Evolutionary conservation across 106 monocot genomes (phyloP), one percentile per base, ranked within the genome.

Genomic region (Acanthochlamys bracteata): DNA sequence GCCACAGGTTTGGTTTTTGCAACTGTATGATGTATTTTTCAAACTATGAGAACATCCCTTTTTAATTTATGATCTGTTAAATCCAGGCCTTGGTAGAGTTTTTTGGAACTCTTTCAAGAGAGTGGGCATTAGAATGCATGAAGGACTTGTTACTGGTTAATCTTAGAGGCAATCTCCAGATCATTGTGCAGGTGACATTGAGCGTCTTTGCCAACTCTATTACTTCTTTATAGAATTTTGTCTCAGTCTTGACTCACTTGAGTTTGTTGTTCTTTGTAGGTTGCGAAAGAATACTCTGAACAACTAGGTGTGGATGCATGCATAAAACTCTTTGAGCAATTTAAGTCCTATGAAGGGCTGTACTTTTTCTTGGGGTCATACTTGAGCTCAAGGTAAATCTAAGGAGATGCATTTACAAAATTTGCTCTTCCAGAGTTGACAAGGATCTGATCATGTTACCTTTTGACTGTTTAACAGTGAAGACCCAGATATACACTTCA

Each of bases 111-210:
- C 84, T 96, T 55, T 96, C 96, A 13, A 96, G n/a, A 42, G 96
- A 96, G 60, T 96, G 96, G 96, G 96, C 96, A 24, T 67, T 96
- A 25, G 96, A 96, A 59, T 96, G 96, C 76, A 96, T 96, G 96
- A 96, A 96, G 61, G 96, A 96, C 61, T 84, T 96, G 66, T 77
- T 96, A 39, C 65, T 96, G 25, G 96, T 88, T 66, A 96, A 96
- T 76, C 78, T 90, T 66, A 96, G 96, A 80, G 96, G 91, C 66
- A 96, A 96, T 74, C 85, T 96, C 60, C 96, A 96, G 67, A 91
- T 96, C 53, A 88, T 96, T 75, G 96, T 96, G 25, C 96, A 96
- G 85, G 96, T 85, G 74, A 61, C 11, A 41, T 53, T 78, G 39
- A 24, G 33, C 6, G 9, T 64, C 61, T 63, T 20, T 69, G 8